Conservation (phyloP, 345 rosid species). For the Corymbia maculata region DNA sequence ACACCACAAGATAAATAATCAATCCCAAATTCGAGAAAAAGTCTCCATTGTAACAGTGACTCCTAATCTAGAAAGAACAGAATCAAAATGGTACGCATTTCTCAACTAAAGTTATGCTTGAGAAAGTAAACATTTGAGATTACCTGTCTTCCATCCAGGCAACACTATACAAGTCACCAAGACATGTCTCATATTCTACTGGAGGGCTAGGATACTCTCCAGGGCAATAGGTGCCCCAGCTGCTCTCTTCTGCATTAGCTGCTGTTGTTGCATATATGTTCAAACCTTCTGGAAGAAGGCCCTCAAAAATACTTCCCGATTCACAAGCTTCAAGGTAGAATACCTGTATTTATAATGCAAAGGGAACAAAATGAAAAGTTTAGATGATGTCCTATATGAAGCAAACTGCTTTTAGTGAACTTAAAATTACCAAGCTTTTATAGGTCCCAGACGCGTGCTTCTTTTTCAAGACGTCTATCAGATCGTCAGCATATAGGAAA, state of each 20-base stretch:
- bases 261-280: conserved; percentile 97
- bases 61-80: not conserved
- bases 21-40: not conserved
- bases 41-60: not conserved
- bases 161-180: conserved; percentile 95
- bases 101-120: not conserved
- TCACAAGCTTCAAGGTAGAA: conserved; percentile 99
- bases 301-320: conserved; percentile 97
- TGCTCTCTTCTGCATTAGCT: conserved; percentile 86
- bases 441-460: conserved; percentile 79
- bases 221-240: conserved; percentile 99
- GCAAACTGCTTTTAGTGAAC: not conserved
- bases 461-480: conserved; percentile 61
- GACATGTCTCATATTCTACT: conserved; percentile 84
- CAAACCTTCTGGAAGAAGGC: conserved; percentile 84
- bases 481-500: conserved; percentile 70
- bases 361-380: not conserved
- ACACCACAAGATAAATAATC: not conserved
- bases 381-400: not conserved
- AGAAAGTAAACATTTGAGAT: not conserved
- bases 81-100: not conserved
- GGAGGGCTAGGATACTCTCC: conserved; percentile 90
- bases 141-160: conserved; percentile 99
- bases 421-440: conserved; percentile 57
- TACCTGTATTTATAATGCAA: conserved; percentile 30